These are phyloP conservation scores for Blastobotrys raffinosifermentans DNA, from an alignment of 1,139 yeast genomes.

Conservation along the genomic window DNA sequence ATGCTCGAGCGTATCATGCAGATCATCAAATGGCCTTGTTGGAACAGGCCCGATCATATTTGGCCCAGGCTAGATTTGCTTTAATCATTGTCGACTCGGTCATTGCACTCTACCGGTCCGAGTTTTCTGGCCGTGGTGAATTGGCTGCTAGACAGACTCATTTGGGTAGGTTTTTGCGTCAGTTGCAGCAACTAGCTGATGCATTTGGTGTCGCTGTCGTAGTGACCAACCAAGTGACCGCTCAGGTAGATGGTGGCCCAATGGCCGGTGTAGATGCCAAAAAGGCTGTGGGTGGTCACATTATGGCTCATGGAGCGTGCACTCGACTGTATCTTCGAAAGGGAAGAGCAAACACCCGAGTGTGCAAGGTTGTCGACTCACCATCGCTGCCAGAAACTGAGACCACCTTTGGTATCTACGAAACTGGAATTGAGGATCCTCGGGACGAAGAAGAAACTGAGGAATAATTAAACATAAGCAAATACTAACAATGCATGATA, in stretches of 20 bases:
- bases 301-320: constrained; percentile 94
- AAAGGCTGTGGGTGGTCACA: constrained; percentile 98
- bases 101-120: constrained; percentile 94
- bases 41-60: constrained; percentile 90
- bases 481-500: no score
- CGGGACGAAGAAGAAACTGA: constrained; percentile 53
- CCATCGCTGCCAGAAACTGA: constrained; percentile 96
- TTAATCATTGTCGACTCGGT: constrained; percentile 88
- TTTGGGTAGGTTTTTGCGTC: constrained; percentile 88
- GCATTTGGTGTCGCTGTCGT: constrained; percentile 98
- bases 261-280: constrained; percentile 96
- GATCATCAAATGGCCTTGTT: constrained; percentile 89
- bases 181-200: constrained; percentile 87
- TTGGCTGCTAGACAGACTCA: constrained; percentile 92
- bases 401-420: constrained; percentile 91
- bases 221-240: constrained; percentile 97
- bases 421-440: constrained; percentile 97
- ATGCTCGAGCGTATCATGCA: constrained; percentile 94
- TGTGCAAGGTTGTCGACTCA: constrained; percentile 89
- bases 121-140: constrained; percentile 94
- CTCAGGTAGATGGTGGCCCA: constrained; percentile 90
- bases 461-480: background rate
- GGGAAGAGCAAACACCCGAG: constrained; percentile 87
- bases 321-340: constrained; percentile 85
- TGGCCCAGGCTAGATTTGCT: constrained; percentile 80